A percentile compares a stretch with the other conserved stretches of the same genome.
phyloP scores from a whole-genome alignment of 1,284 basidiomycete species.

The Cutaneotrichosporon sp. region DNA sequence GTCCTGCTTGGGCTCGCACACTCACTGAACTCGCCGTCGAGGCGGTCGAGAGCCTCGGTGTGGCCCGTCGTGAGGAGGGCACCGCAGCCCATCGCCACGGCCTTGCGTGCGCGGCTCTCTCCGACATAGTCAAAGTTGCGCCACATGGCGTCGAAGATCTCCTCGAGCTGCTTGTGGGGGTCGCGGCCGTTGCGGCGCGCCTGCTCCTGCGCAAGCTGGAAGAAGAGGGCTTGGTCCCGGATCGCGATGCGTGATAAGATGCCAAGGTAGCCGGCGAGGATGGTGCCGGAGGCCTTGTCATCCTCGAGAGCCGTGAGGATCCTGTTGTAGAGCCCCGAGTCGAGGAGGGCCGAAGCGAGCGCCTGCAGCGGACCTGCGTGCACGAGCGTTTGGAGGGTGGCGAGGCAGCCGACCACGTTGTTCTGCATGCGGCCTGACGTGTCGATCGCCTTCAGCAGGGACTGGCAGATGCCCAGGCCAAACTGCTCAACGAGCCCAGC shows the following conservation, averaged over 20 bases:
- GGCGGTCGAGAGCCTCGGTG: slow-evolving; percentile 66
- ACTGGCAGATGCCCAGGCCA: slow-evolving; percentile 35
- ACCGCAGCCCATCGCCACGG: slow-evolving; percentile 51
- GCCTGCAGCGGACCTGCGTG: slow-evolving; percentile 35
- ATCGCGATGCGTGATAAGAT: slow-evolving; percentile 47
- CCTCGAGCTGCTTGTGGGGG: slow-evolving; percentile 42
- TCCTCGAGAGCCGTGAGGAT: slow-evolving; percentile 49
- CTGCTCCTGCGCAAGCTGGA: slow-evolving; percentile 43
- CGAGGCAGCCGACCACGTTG: slow-evolving; percentile 34
- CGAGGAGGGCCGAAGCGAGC: slow-evolving; percentile 41
- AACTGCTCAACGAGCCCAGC: slow-evolving; percentile 57
- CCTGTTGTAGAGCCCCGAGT: slow-evolving; percentile 46
- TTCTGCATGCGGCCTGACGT: slow-evolving; percentile 35
- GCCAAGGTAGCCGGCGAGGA: slow-evolving; percentile 48
- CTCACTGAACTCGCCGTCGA: slow-evolving; percentile 52
- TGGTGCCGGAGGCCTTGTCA: slow-evolving; percentile 49
- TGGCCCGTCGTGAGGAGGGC: slow-evolving; percentile 61
- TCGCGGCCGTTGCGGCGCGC: slow-evolving; percentile 34
- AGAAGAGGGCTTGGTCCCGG: slow-evolving; percentile 42
- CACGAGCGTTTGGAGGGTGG: slow-evolving; percentile 39
- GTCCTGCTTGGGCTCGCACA: background rate
- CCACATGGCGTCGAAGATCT: slow-evolving; percentile 52
- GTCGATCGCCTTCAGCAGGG: slow-evolving; percentile 38
- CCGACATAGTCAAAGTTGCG: slow-evolving; percentile 53
- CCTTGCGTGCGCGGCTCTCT: slow-evolving; percentile 48